phyloP scores from a whole-genome alignment of 2,329 filamentous ascomycete species.

The Ascochyta lentis region DNA sequence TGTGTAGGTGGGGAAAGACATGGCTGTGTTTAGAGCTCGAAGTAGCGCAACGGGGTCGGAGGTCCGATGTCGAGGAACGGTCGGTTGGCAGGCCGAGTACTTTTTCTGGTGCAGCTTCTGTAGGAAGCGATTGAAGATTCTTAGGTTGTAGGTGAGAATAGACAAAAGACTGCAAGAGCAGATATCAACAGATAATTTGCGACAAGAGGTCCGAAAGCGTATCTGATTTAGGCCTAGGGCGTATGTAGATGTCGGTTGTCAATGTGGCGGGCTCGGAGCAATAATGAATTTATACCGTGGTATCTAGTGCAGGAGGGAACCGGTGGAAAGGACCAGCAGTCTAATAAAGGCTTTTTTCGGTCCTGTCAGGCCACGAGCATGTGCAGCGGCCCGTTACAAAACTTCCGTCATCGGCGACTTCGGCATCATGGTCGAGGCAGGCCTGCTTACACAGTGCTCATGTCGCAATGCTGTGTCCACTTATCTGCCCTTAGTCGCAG shows the following conservation, averaged over 20 bases:
- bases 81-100: neutral
- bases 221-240: slow-evolving; percentile 30
- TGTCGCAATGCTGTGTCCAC: slow-evolving; percentile 18
- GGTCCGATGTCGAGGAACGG: slow-evolving; percentile 19
- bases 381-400: slow-evolving; percentile 23
- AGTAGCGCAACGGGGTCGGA: slow-evolving; percentile 13
- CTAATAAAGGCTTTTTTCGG: slow-evolving; percentile 8
- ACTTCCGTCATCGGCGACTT: slow-evolving; percentile 26
- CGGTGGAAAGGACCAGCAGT: neutral
- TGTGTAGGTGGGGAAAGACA: slow-evolving; percentile 44
- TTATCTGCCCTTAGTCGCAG: slow-evolving; percentile 13
- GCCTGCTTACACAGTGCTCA: slow-evolving; percentile 29
- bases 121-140: slow-evolving; percentile 1
- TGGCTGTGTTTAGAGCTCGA: slow-evolving; percentile 18
- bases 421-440: slow-evolving; percentile 32
- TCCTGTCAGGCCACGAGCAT: slow-evolving; percentile 15
- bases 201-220: slow-evolving; percentile 34
- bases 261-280: slow-evolving; percentile 19
- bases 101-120: neutral
- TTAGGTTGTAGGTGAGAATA: slow-evolving; percentile 6
- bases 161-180: slow-evolving; percentile 15
- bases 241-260: slow-evolving; percentile 17
- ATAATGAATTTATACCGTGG: neutral
- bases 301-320: neutral
- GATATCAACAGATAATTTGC: slow-evolving; percentile 41